Evolutionary conservation across 192 early-diverging fungal genomes (phyloP).

Genomic region (Coemansia sp.): DNA sequence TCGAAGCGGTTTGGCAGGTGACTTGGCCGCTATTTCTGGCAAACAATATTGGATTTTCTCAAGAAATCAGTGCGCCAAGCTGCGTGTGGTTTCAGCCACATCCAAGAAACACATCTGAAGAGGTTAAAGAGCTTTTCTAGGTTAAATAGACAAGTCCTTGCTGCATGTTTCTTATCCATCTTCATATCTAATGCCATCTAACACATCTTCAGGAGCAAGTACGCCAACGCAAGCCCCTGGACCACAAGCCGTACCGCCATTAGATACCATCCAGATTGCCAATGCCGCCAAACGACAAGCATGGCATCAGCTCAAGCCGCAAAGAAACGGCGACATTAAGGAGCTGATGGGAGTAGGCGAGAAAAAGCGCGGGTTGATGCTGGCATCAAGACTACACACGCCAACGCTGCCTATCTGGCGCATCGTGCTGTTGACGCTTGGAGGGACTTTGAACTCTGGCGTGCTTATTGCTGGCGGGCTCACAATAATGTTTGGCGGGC

Average conservation of each 20-base stretch:
- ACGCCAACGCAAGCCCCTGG: conserved; percentile 6
- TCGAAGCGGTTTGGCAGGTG: conserved; percentile 29
- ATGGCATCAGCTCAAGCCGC: neutral
- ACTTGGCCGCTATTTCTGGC: neutral
- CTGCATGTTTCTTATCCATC: no score
- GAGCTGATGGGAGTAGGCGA: conserved; percentile 2
- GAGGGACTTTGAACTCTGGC: conserved; percentile 12
- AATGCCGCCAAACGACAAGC: conserved; percentile 4
- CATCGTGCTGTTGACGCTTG: conserved; percentile 8
- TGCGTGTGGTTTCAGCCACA: neutral
- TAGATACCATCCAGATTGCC: conserved; percentile 3
- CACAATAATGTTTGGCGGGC: conserved; percentile 19
- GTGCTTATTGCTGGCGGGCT: conserved; percentile 20
- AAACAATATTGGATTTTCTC: conserved; percentile 1
- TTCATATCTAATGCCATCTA: conserved; percentile 3
- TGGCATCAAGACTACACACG: neutral
- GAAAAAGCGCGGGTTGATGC: conserved; percentile 5
- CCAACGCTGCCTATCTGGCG: conserved; percentile 1
- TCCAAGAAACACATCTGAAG: neutral
- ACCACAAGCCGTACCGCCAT: neutral
- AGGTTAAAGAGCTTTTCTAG: neutral
- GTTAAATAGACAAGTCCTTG: neutral
- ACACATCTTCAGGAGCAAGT: conserved; percentile 4
- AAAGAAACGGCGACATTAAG: neutral
- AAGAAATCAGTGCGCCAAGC: conserved; percentile 14